These are phyloP conservation scores for Claviceps pusilla DNA, from an alignment of 2,329 filamentous ascomycete genomes.

Conservation along the genomic window DNA sequence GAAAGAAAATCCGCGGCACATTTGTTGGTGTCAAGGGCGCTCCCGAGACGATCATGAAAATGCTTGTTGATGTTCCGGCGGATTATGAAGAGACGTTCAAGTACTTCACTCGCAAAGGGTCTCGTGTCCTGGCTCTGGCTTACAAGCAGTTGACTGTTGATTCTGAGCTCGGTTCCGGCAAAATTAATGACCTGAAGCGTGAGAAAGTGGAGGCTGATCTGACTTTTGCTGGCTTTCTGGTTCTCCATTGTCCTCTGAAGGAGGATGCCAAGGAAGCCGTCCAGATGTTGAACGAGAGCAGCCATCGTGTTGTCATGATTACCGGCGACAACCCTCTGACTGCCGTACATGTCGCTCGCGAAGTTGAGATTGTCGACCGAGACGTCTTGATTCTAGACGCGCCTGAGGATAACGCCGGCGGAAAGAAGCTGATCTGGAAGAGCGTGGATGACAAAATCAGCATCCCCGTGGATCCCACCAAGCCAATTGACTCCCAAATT, in stretches of 20 bases:
- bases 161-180: conserved; percentile 64
- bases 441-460: conserved; percentile 82
- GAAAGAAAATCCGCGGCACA: conserved; percentile 65
- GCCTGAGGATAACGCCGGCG: conserved; percentile 73
- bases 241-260: conserved; percentile 89
- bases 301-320: conserved; percentile 97
- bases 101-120: conserved; percentile 91
- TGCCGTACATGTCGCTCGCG: conserved; percentile 82
- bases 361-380: conserved; percentile 94
- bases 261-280: conserved; percentile 90
- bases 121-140: conserved; percentile 80
- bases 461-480: conserved; percentile 70
- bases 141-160: conserved; percentile 83
- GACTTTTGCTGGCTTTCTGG: conserved; percentile 85
- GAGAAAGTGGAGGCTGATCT: conserved; percentile 79
- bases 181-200: conserved; percentile 85
- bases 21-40: conserved; percentile 95
- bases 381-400: conserved; percentile 90
- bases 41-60: conserved; percentile 89
- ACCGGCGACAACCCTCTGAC: conserved; percentile 96
- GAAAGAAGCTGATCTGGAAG: conserved; percentile 77
- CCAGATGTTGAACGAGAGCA: conserved; percentile 96
- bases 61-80: conserved; percentile 66
- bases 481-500: conserved; percentile 68
- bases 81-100: conserved; percentile 98